Conservation (phyloP, 2,329 filamentous ascomycete genomes). For the Harringtonia lauricola region DNA sequence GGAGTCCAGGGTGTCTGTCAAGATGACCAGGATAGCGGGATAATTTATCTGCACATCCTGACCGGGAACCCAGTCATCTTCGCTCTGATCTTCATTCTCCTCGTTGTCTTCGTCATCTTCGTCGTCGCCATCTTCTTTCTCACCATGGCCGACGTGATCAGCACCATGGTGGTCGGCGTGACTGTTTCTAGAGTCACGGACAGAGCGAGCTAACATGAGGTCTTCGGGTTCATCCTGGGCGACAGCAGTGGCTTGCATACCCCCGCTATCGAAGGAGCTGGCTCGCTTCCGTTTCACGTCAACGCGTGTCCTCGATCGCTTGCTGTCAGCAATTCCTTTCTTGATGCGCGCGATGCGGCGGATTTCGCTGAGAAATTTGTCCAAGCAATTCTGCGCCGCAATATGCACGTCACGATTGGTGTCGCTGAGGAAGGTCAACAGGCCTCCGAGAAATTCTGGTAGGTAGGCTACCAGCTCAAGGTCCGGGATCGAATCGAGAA, state of each 20-base stretch:
- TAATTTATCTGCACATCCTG: slow-evolving; percentile 95
- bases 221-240: slow-evolving; percentile 45
- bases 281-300: slow-evolving; percentile 54
- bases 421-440: slow-evolving; percentile 88
- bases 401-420: slow-evolving; percentile 90
- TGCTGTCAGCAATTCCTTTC: slow-evolving; percentile 81
- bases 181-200: slow-evolving; percentile 41
- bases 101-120: slow-evolving; percentile 46
- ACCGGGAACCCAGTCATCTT: slow-evolving; percentile 94
- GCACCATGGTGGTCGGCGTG: slow-evolving; percentile 57
- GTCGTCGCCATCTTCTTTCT: slow-evolving; percentile 54
- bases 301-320: slow-evolving; percentile 46
- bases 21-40: slow-evolving; percentile 79
- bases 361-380: slow-evolving; percentile 86
- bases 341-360: slow-evolving; percentile 89
- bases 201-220: slow-evolving; percentile 33
- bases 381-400: slow-evolving; percentile 76
- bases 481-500: slow-evolving; percentile 93
- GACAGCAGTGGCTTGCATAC: slow-evolving; percentile 38
- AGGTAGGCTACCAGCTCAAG: slow-evolving; percentile 87
- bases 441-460: slow-evolving; percentile 79
- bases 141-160: slow-evolving; percentile 92
- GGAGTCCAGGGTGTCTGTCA: slow-evolving; percentile 80
- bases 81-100: slow-evolving; percentile 50
- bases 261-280: slow-evolving; percentile 53